Evolutionary conservation across 2,329 filamentous ascomycete species (phyloP).

Genomic region (Verruconis gallopava): DNA sequence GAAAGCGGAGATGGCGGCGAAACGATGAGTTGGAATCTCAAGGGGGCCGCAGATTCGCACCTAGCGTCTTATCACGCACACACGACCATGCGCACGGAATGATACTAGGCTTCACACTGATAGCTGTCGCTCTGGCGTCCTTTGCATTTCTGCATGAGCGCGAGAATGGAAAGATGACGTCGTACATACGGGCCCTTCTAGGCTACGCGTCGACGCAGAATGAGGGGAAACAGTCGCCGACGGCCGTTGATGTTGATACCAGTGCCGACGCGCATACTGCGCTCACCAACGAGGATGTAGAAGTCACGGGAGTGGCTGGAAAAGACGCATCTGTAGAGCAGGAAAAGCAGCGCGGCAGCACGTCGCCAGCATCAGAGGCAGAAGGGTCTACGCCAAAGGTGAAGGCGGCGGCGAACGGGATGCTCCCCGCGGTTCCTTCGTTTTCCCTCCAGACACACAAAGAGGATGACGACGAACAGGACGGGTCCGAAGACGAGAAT

Average conservation of each 20-base stretch:
- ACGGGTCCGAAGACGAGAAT: slow-evolving; percentile 21
- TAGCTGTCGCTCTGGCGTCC: neutral
- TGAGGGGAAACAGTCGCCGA: too few species aligned
- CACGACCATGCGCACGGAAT: neutral
- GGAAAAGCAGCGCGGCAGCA: neutral
- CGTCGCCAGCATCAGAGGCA: neutral
- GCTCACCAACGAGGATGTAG: neutral
- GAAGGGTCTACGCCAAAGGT: slow-evolving; percentile 11
- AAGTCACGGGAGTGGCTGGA: neutral
- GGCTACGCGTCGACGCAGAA: neutral
- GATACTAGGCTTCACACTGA: neutral
- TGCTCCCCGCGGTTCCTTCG: slow-evolving; percentile 13
- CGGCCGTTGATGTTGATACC: neutral
- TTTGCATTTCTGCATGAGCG: neutral
- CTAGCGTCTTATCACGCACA: too few species aligned
- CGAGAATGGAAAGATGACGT: neutral
- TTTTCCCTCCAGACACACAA: slow-evolving; percentile 21
- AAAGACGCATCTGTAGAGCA: neutral
- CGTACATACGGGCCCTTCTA: neutral
- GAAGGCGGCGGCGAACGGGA: slow-evolving; percentile 6
- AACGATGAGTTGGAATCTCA: too few species aligned
- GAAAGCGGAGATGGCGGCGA: too few species aligned
- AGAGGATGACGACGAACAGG: slow-evolving; percentile 18
- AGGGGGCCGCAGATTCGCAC: too few species aligned
- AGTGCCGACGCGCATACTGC: neutral